Base-by-base conservation (phyloP, 1,284 basidiomycete species). In the Leccinum pallidistipes region DNA sequence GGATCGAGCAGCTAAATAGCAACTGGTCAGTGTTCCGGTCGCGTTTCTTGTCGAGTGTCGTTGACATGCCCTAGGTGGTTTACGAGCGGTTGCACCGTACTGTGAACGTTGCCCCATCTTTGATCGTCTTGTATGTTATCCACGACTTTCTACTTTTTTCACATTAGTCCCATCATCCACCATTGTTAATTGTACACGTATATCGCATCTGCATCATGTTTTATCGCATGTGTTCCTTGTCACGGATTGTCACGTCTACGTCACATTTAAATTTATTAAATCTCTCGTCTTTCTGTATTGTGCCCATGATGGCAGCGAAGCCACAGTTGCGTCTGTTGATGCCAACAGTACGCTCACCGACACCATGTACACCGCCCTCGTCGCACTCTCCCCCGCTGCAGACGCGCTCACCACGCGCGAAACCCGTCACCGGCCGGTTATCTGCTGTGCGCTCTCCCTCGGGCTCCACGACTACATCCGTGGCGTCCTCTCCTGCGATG, bases 1-100 rank as follows among this genome's bases (percentile, higher is more conserved):
- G 95, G 95, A 95, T 98, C 68, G 94, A 97, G 71, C 84, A 87
- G 71, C 78, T 92, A 40, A 80, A 87, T 61, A 82, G 80, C 59
- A 84, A 85, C 55, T 91, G 89, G 88, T 90, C 79, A 67, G 82
- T 74, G 34, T 59, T 62, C 31, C 62, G 45, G 1, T 38, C 14
- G 55, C 3, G 21, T 52, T 58, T 32, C 24, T 9, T 27, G 21
- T 31, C 12, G 54, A 57, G 59, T 54, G 52, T 16, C 57, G 32
- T 59, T 74, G 54, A 74, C 53, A 47, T 32, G 31, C 49, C 52
- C 16, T 71, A 83, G 80, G 81, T 81, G 80, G 80, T 82, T 81
- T 66, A 77, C 79, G 70, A 79, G 79, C 64, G 80, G 80, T 56
- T 81, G 80, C 68, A 74, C 73, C 59, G 74, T 81, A 59, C 55